Conservation (phyloP, 208 protist species). For the Trypanosoma melophagium region DNA sequence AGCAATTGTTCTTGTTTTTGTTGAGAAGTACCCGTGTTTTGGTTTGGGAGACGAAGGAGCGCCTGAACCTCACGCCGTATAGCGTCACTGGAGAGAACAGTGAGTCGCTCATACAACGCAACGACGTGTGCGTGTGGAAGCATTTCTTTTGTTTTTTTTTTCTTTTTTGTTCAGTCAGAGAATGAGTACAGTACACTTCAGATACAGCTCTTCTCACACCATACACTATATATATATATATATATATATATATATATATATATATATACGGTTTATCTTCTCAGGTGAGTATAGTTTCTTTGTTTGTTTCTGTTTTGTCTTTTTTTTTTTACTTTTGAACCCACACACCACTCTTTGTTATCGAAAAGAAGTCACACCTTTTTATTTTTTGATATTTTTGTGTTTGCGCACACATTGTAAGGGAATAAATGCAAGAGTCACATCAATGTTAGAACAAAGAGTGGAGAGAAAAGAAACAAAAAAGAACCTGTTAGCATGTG, state of each 20-base stretch:
- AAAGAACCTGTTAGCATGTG: no score
- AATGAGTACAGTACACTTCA: background rate
- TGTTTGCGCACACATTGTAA: no score
- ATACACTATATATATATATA: background rate
- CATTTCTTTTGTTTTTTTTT: slow-evolving; percentile 9
- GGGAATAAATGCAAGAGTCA: no score
- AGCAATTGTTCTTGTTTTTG: background rate
- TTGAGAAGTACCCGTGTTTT: background rate
- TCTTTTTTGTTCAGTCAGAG: background rate
- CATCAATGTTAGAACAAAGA: no score
- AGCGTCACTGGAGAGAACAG: slow-evolving; percentile 21
- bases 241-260: background rate
- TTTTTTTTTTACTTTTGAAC: no score
- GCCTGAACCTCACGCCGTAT: slow-evolving; percentile 24
- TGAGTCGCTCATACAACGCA: slow-evolving; percentile 26
- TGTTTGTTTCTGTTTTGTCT: no score
- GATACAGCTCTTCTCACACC: background rate
- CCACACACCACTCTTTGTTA: no score
- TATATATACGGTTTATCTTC: no score
- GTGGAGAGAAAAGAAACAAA: background rate
- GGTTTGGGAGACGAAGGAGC: slow-evolving; percentile 2
- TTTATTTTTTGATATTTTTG: no score
- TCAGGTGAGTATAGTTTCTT: no score
- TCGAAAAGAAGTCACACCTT: no score
- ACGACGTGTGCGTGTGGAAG: slow-evolving; percentile 17